Evolutionary conservation across 1,139 yeast genomes (phyloP).

Genomic region (Kluyveromyces sp.): DNA sequence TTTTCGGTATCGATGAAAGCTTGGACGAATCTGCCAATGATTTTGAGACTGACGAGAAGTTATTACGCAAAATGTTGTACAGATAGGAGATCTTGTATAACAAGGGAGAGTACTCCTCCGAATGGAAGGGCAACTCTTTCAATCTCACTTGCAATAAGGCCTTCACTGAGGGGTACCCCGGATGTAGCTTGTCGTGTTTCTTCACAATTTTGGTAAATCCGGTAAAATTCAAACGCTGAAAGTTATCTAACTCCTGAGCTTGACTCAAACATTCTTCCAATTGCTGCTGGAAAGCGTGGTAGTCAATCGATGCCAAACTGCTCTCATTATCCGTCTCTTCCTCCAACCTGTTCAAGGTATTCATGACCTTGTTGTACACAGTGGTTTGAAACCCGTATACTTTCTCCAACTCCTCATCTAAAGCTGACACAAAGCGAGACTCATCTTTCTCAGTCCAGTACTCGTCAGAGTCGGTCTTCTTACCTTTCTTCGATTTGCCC

Average conservation of each 20-base stretch:
- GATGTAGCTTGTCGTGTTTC: conserved; percentile 88
- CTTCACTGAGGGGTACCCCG: conserved; percentile 69
- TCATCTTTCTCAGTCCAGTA: conserved; percentile 79
- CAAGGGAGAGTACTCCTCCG: conserved; percentile 91
- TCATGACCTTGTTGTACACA: conserved; percentile 64
- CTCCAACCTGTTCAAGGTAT: conserved; percentile 59
- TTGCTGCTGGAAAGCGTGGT: conserved; percentile 45
- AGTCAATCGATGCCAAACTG: conserved; percentile 26
- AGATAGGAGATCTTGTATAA: conserved; percentile 75
- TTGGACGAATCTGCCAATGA: conserved; percentile 29
- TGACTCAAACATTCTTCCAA: conserved; percentile 67
- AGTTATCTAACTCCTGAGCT: conserved; percentile 83
- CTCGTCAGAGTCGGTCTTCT: conserved; percentile 22
- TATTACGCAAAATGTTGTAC: conserved; percentile 63
- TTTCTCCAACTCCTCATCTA: conserved; percentile 82
- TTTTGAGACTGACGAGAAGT: conserved; percentile 23
- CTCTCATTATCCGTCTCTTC: conserved; percentile 31
- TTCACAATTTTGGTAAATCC: conserved; percentile 92
- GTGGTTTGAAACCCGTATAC: conserved; percentile 81
- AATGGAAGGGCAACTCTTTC: conserved; percentile 82
- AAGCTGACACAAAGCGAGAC: conserved; percentile 66
- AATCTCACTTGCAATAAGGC: conserved; percentile 84
- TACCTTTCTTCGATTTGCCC: conserved; percentile 24
- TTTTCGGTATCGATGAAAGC: conserved; percentile 25
- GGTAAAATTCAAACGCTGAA: conserved; percentile 85